phyloP scores from a whole-genome alignment of 305 asterid species.

The Withania somnifera region DNA sequence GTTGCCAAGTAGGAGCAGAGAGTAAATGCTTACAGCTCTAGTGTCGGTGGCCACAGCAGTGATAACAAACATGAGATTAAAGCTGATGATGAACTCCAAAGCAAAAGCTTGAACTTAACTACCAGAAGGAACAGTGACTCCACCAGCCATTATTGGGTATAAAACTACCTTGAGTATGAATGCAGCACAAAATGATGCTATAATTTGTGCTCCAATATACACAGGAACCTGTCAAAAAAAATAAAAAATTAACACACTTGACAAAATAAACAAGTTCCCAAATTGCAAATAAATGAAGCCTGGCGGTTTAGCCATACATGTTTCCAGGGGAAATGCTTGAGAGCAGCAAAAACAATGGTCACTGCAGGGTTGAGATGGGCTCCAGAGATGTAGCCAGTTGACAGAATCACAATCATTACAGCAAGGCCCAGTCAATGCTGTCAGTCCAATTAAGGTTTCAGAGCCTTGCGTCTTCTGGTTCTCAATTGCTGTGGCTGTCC shows the following conservation, averaged over 20 bases:
- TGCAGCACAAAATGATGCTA: constrained; percentile 69
- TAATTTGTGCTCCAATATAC: constrained; percentile 63
- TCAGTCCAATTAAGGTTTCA: constrained; percentile 55
- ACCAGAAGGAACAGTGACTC: constrained; percentile 67
- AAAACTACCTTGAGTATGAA: constrained; percentile 49
- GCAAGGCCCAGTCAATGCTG: constrained; percentile 67
- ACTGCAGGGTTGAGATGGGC: constrained; percentile 81
- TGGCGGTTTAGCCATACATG: constrained; percentile 21
- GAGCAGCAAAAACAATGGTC: constrained; percentile 77
- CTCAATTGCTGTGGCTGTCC: constrained; percentile 67
- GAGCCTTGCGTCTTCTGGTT: constrained; percentile 65
- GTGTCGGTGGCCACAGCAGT: constrained; percentile 93
- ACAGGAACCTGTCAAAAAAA: constrained; percentile 46
- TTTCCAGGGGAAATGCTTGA: constrained; percentile 77
- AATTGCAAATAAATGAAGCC: neutral
- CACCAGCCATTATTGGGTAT: constrained; percentile 72
- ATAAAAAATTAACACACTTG: neutral
- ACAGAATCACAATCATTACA: constrained; percentile 63
- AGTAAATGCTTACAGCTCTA: constrained; percentile 56
- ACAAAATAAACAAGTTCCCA: neutral
- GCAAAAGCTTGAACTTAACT: constrained; percentile 58
- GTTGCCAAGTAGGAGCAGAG: neutral
- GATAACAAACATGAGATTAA: constrained; percentile 90
- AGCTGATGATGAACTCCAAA: constrained; percentile 67
- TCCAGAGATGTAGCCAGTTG: constrained; percentile 89